These are phyloP conservation scores for Aspergillus bertholletiae DNA, from an alignment of 495 filamentous ascomycete genomes.

Conservation along the genomic window DNA sequence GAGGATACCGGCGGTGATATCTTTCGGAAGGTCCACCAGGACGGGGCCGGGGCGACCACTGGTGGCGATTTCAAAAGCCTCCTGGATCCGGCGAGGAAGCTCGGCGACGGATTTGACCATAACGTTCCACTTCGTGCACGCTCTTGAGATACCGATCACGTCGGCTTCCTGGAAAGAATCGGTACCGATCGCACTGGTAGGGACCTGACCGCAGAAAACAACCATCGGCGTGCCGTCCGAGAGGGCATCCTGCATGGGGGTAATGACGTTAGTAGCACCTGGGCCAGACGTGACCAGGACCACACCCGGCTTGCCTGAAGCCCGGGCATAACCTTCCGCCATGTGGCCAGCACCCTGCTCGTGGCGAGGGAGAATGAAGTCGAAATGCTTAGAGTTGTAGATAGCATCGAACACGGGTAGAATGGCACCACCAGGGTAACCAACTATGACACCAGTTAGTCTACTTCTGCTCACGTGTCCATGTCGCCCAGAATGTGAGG, in stretches of 20 bases:
- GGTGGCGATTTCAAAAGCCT: constrained; percentile 61
- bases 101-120: constrained; percentile 59
- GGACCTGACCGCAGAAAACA: constrained; percentile 59
- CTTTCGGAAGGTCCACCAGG: constrained; percentile 59
- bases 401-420: constrained; percentile 59
- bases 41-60: constrained; percentile 59
- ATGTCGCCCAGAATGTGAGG: background rate
- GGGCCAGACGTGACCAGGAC: constrained; percentile 63
- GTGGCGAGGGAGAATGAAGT: constrained; percentile 59
- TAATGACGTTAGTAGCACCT: constrained; percentile 61
- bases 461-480: background rate
- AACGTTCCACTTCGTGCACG: constrained; percentile 67
- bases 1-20: constrained; percentile 52
- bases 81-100: constrained; percentile 55
- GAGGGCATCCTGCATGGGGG: constrained; percentile 60
- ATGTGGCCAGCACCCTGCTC: constrained; percentile 67
- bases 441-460: constrained; percentile 23
- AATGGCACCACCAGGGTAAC: constrained; percentile 47
- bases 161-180: constrained; percentile 65
- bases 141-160: constrained; percentile 56
- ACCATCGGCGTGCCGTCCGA: constrained; percentile 62
- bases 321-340: constrained; percentile 62
- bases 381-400: constrained; percentile 59
- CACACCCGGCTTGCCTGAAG: constrained; percentile 56
- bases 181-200: constrained; percentile 51